Evolutionary conservation across 176 grass and related monocot species (phyloP), one percentile per base, ranked within the genome.

Genomic region (Elymus sibiricus): DNA sequence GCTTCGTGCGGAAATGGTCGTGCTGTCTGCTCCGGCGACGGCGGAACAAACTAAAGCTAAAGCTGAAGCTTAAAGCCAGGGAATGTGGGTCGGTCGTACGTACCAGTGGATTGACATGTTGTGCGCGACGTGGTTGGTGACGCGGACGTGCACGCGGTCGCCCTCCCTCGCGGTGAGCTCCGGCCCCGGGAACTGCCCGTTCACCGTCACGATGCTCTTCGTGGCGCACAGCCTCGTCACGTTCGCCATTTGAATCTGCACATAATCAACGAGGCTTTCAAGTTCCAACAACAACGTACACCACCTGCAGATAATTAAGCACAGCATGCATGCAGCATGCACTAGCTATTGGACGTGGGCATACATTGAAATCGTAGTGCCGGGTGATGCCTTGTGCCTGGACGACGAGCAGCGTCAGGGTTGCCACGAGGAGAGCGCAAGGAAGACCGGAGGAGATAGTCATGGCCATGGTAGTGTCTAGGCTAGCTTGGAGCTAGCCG

Each of bases 121-220:
- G 82, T 92, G 84, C 29, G 80, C 28, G 86, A 84, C 92, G 74
- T 87, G 88, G 80, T 97, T 97, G 88, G 85, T 89, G 12, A 97
- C 94, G 79, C 89, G 90, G 85, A 97, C 32, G 24, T 92, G 79
- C 64, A 94, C 85, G 16, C 82, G 89, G 46, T 97, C 94, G 44
- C 92, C 94, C 88, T 97, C 94, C 65, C 94, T 92, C 0, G 90
- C 94, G 25, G 82, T 58, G 44, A 97, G 80, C 62, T 94, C 59
- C 64, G 96, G 90, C 44, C 93, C 96, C 4, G 91, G 96, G 83
- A 91, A 98, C 78, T 88, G 40, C 27, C 91, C 90, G 56, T 98
- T 98, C 58, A 98, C 93, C 47, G 96, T 98, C 46, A 92, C 88
- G 60, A 94, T 87, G 91, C 86, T 94, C 85, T 87, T 95, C 78